Evolutionary conservation across 176 grass and related monocot species (phyloP), one percentile per base, ranked within the genome.

Genomic region (Guadua angustifolia): DNA sequence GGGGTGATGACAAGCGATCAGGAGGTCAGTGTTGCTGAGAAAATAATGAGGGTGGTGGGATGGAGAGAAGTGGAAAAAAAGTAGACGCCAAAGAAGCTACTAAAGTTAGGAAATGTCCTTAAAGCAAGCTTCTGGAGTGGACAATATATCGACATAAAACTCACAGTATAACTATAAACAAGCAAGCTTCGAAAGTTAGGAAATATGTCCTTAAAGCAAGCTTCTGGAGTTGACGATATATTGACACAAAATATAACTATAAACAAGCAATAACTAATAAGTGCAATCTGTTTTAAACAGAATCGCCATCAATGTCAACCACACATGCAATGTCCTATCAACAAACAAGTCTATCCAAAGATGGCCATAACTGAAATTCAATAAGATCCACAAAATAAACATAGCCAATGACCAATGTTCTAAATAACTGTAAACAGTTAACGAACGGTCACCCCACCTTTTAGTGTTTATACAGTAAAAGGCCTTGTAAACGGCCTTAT

Each of bases 131-230:
- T 63, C 17, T 17, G 29, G 29, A 29, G 29, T 1, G 56, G 49
- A 33, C 73, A 58, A 22, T 55, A 1, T 68, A 84, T 35, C 10
- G 8, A 65, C 73, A 45, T 16, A 76, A 44, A 71, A 55, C 66
- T 16, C 4, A 2, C 0, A 2, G 26, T 29, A 29, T 29, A 29
- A 29, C 29, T 29, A 29, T 29, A 29, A 29, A 29, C 29, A 29
- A 29, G 29, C 29, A 29, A 29, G 29, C 29, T 29, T 29, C 29
- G 0, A 29, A 29, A 29, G 29, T 29, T 29, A 29, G 29, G 29
- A 29, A 29, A 29, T 29, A 29, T 29, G 1, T 29, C 29, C 29
- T 29, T 29, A 29, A 29, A 29, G 29, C 29, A 29, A 29, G 29
- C 29, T 29, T 29, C 29, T 29, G 29, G 29, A 29, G 29, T 29